Conservation (phyloP, 1,284 basidiomycete genomes). For the Melampsora americana region DNA sequence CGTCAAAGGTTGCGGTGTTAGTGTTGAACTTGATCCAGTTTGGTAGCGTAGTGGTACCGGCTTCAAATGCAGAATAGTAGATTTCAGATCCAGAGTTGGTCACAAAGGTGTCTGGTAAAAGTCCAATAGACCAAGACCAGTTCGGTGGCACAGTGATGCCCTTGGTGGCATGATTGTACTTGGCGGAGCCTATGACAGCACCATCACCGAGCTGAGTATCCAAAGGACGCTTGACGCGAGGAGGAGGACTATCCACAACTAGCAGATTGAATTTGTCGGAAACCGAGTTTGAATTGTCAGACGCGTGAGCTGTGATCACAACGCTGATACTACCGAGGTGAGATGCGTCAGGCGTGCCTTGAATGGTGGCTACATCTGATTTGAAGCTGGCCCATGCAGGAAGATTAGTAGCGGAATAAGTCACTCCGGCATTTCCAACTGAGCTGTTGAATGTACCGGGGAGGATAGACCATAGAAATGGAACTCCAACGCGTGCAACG, state of each 20-base stretch:
- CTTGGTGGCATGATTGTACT: constrained; percentile 27
- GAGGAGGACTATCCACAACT: constrained; percentile 24
- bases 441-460: constrained; percentile 47
- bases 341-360: constrained; percentile 47
- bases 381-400: constrained; percentile 51
- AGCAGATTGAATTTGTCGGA: constrained; percentile 24
- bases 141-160: constrained; percentile 41
- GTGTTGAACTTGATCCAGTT: constrained; percentile 44
- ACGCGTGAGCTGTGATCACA: constrained; percentile 14
- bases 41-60: constrained; percentile 30
- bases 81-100: constrained; percentile 11
- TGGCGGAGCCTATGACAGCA: constrained; percentile 34
- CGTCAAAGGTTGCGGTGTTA: constrained; percentile 42
- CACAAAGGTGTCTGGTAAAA: constrained; percentile 40
- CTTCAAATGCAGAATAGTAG: constrained; percentile 35
- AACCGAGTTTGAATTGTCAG: constrained; percentile 19
- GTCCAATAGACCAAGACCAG: constrained; percentile 43
- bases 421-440: constrained; percentile 44
- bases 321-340: constrained; percentile 30
- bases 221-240: constrained; percentile 26
- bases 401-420: constrained; percentile 46
- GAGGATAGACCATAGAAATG: constrained; percentile 50
- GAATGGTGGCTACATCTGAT: constrained; percentile 46
- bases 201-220: constrained; percentile 35
- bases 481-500: constrained; percentile 49